Evolutionary conservation across 2,329 filamentous ascomycete species (phyloP).

Genomic region (Nemania bipapillata): DNA sequence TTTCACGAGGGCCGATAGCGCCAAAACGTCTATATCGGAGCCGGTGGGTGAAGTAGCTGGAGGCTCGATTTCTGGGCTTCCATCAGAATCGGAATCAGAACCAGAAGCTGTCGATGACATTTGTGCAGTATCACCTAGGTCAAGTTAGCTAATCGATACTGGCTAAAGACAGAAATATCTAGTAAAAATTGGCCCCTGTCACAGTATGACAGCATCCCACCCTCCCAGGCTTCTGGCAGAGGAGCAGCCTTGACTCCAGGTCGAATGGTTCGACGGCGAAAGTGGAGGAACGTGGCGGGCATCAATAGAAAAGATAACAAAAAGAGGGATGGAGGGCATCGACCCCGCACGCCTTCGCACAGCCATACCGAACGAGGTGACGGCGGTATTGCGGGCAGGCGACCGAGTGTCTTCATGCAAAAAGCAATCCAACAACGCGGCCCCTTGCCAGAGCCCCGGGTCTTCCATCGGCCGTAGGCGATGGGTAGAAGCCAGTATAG

Average conservation of each 20-base stretch:
- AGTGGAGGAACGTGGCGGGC: neutral
- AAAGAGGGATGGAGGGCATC: constrained; percentile 23
- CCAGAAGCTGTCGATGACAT: constrained; percentile 39
- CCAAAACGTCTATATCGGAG: constrained; percentile 35
- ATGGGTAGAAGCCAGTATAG: constrained; percentile 40
- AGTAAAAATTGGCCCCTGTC: constrained; percentile 29
- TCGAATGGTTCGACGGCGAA: constrained; percentile 15
- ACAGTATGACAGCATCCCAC: constrained; percentile 34
- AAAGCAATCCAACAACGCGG: constrained; percentile 25
- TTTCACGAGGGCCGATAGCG: constrained; percentile 26
- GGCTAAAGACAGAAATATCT: constrained; percentile 4
- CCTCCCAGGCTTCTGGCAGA: constrained; percentile 41
- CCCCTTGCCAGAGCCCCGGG: constrained; percentile 40
- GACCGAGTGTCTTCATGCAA: constrained; percentile 20
- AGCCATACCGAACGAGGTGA: constrained; percentile 39
- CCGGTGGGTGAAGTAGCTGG: constrained; percentile 12
- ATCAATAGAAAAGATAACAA: constrained; percentile 20
- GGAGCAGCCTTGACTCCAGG: constrained; percentile 41
- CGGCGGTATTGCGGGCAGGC: constrained; percentile 37
- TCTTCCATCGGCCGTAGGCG: constrained; percentile 40
- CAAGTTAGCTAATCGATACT: constrained; percentile 25
- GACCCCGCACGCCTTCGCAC: constrained; percentile 40
- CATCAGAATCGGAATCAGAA: constrained; percentile 31
- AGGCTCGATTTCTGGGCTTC: neutral
- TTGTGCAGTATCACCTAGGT: constrained; percentile 29